Conservation (phyloP, 2,329 filamentous ascomycete species). For the Colletotrichum coccodes region DNA sequence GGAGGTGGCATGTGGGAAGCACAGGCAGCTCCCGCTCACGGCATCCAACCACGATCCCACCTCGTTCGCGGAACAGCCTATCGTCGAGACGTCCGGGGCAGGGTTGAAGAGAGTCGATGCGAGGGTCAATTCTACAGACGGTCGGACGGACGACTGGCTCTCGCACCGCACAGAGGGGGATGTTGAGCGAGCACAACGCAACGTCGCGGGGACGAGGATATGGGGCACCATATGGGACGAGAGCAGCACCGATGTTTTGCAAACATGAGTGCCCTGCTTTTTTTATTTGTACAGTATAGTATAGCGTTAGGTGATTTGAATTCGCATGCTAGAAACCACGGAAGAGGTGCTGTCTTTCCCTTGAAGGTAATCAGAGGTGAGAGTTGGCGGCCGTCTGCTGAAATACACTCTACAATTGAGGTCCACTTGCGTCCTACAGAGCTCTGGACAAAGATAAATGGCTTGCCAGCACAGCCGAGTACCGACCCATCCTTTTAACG, state of each 20-base stretch:
- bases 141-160: constrained; percentile 10
- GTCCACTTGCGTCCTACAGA: constrained; percentile 31
- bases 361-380: constrained; percentile 35
- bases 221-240: not conserved
- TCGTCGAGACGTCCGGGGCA: not conserved
- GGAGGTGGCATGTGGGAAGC: not conserved
- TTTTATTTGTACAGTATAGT: not conserved
- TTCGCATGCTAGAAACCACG: no score
- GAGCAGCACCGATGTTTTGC: not conserved
- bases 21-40: not conserved
- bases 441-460: constrained; percentile 8
- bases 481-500: constrained; percentile 18
- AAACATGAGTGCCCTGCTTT: not conserved
- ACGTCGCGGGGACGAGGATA: not conserved
- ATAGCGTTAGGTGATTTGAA: not conserved
- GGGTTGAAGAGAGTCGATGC: not conserved
- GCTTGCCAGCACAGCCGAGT: constrained; percentile 2
- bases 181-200: not conserved
- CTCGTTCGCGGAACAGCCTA: not conserved
- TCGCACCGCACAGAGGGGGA: not conserved
- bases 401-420: constrained; percentile 35
- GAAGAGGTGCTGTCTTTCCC: constrained; percentile 12
- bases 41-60: not conserved
- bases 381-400: constrained; percentile 6
- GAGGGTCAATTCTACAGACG: not conserved